A percentile compares a stretch with the other conserved stretches of the same genome.
Evolutionary conservation across 1,284 basidiomycete genomes (phyloP).

Genomic region (Puccinia horiana): DNA sequence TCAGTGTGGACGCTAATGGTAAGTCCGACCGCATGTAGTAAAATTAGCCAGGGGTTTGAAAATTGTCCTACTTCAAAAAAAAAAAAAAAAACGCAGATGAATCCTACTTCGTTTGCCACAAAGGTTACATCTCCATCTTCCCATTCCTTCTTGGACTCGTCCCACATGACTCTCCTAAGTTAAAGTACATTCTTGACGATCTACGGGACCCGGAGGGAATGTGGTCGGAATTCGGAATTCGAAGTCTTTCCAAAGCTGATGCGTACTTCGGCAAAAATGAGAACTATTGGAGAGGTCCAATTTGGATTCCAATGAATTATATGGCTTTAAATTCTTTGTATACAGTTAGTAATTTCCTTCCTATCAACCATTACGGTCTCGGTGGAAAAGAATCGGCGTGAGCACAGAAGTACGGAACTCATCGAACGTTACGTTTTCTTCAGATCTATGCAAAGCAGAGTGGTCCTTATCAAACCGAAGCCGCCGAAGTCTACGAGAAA

Average conservation of each 20-base stretch:
- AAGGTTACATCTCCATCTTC: constrained; percentile 89
- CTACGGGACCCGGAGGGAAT: constrained; percentile 76
- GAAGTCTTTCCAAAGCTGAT: constrained; percentile 79
- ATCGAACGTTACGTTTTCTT: too few species aligned
- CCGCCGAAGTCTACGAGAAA: constrained; percentile 74
- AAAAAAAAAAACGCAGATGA: constrained; percentile 80
- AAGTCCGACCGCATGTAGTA: constrained; percentile 50
- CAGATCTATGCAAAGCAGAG: constrained; percentile 74
- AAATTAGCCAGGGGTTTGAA: background rate
- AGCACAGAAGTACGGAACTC: too few species aligned
- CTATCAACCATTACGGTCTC: background rate
- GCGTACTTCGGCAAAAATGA: constrained; percentile 85
- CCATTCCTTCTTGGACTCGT: constrained; percentile 82
- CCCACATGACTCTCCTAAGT: constrained; percentile 71
- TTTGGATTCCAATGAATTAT: constrained; percentile 97
- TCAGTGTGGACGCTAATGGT: constrained; percentile 80
- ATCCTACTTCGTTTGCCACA: constrained; percentile 83
- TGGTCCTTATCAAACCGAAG: constrained; percentile 76
- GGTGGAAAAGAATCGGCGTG: too few species aligned
- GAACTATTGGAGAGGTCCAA: constrained; percentile 93
- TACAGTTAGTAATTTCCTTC: constrained; percentile 64
- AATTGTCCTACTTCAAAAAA: too few species aligned
- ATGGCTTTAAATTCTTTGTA: constrained; percentile 75
- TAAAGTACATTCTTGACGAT: constrained; percentile 76
- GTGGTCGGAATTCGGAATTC: constrained; percentile 85